Evolutionary conservation across 2,329 filamentous ascomycete species (phyloP), one percentile per base, ranked within the genome.

Genomic region (Diaporthe helianthi): DNA sequence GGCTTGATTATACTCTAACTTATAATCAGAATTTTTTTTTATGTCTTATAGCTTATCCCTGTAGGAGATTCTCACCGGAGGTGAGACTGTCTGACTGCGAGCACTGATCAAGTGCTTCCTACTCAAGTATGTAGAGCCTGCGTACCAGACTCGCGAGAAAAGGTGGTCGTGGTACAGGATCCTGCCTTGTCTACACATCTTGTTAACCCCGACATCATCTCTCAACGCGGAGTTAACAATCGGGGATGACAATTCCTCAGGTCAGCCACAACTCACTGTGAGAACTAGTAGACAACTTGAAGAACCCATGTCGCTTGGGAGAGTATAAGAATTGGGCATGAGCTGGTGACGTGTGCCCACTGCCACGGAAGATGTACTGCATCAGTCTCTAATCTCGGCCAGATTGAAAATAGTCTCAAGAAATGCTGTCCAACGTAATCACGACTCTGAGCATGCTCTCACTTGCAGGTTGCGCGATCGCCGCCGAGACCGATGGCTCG

Each of bases 361-460:
- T 63, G 15, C 24, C 17, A 33, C 4, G 41, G 1, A 19, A 29
- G 13, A 36, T 15, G 26, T 10, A n/a, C 15, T 31, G 26, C 17
- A 60, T 5, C 36, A 44, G 33, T 49, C 36, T 33, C 33, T 15
- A 9, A 41, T 33, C n/a, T 46, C 26, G 10, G 22, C 26, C 19
- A 63, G 58, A 33, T 12, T 17, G 31, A 15, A 9, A 17, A 31
- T 10, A 17, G 19, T 13, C 8, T 13, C 22, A n/a, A 47, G 12
- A 29, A 22, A 69, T 69, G 67, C 47, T 55, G 19, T 24, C 19
- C 26, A 44, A 4, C 44, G 24, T 33, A n/a, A 19, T 46, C 10
- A 19, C 65, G 15, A 19, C 41, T 31, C 33, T 68, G 17, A 46
- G 17, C 29, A 24, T 66, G 22, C 29, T 68, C 33, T 68, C 49